These are phyloP conservation scores for Chamaecyparis obtusa DNA, from an alignment of 75 land plant genomes.

Conservation along the genomic window DNA sequence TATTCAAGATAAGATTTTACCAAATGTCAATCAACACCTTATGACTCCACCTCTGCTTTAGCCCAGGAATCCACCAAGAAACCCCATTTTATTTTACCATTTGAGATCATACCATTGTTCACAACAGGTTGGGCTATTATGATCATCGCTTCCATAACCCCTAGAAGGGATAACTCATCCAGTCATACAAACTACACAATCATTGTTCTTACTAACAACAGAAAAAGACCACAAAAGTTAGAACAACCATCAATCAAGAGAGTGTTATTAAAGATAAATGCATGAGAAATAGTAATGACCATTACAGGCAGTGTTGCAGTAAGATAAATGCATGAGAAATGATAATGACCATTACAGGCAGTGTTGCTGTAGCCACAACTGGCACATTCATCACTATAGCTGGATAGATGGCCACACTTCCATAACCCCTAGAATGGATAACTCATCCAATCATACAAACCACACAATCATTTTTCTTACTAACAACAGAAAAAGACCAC, in stretches of 20 bases:
- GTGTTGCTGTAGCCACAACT: constrained; percentile 29
- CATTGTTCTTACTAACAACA: not conserved
- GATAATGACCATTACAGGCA: constrained; percentile 18
- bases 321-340: constrained; percentile 34
- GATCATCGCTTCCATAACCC: not conserved
- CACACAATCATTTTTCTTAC: not conserved
- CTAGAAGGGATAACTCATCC: not conserved
- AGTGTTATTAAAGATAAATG: constrained; percentile 34
- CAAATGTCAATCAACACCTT: no score
- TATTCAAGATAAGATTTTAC: no score
- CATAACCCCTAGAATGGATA: not conserved
- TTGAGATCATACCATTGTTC: no score
- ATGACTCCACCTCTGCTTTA: no score
- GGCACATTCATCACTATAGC: constrained; percentile 25
- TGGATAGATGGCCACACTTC: no score
- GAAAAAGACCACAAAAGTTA: not conserved
- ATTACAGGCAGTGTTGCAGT: constrained; percentile 22
- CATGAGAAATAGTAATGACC: constrained; percentile 26
- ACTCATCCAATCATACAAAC: not conserved
- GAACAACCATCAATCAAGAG: constrained; percentile 15
- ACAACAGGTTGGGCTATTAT: no score
- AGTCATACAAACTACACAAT: no score
- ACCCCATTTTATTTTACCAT: no score
- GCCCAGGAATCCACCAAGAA: no score
- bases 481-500: not conserved